These are phyloP conservation scores for Teratosphaeria epicoccoides DNA, from an alignment of 2,329 filamentous ascomycete genomes.

Conservation along the genomic window DNA sequence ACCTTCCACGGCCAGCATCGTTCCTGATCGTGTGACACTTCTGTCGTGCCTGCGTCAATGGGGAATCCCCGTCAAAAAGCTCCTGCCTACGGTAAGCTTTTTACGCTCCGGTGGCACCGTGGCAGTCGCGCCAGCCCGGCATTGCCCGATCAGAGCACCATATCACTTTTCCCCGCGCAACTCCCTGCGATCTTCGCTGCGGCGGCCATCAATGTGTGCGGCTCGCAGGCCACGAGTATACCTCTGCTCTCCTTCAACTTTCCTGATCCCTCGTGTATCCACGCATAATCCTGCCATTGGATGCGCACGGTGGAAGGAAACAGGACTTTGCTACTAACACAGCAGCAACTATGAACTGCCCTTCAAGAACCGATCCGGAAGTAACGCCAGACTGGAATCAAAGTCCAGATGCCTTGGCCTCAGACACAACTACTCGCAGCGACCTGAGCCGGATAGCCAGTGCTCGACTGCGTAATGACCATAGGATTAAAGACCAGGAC, in stretches of 20 bases:
- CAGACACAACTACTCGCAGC: conserved; percentile 51
- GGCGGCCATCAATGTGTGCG: background rate
- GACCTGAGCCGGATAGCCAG: conserved; percentile 54
- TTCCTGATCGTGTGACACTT: no score
- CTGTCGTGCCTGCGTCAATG: background rate
- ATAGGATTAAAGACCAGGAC: conserved; percentile 27
- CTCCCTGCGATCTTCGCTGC: background rate
- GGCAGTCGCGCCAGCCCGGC: background rate
- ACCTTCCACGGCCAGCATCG: no score
- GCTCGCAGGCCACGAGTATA: background rate
- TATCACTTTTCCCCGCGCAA: background rate
- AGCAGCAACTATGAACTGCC: conserved; percentile 48
- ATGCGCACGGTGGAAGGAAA: background rate
- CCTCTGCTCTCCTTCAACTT: background rate
- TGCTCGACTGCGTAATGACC: conserved; percentile 40
- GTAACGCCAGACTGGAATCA: conserved; percentile 49
- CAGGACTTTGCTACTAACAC: background rate
- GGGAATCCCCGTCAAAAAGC: background rate
- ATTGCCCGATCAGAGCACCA: background rate
- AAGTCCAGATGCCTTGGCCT: conserved; percentile 46
- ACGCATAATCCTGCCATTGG: background rate
- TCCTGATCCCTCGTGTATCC: background rate
- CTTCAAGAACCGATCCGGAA: conserved; percentile 49
- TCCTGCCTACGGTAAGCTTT: background rate
- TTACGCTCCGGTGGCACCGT: no score